Percentiles rank a stretch among this genome's conserved stretches.
Conservation (phyloP, 306 rosid genomes). For the Gillenia trifoliata region DNA sequence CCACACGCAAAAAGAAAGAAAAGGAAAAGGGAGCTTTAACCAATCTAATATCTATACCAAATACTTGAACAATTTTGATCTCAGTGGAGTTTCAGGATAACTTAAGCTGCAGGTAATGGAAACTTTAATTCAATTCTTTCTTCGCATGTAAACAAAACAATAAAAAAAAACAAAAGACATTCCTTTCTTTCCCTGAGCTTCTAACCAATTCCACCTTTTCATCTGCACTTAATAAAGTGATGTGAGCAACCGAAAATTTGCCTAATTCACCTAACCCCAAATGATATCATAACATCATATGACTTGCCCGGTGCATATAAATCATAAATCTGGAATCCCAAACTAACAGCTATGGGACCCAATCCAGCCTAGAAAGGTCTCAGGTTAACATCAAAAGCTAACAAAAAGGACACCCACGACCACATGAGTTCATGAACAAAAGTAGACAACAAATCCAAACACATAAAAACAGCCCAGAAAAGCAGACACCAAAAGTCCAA, state of each 20-base stretch:
- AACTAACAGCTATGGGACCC: constrained; percentile 37
- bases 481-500: constrained; percentile 5
- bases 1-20: background rate
- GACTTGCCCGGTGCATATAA: constrained; percentile 15
- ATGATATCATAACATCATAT: constrained; percentile 14
- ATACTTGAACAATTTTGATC: background rate
- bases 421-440: constrained; percentile 2
- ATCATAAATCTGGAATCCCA: constrained; percentile 16
- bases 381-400: constrained; percentile 30
- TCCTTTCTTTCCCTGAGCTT: constrained; percentile 10
- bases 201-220: background rate
- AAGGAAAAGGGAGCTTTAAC: background rate
- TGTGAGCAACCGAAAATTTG: constrained; percentile 19
- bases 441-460: constrained; percentile 8
- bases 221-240: constrained; percentile 6
- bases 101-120: background rate
- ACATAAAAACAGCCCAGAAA: constrained; percentile 14
- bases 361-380: constrained; percentile 33
- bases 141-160: constrained; percentile 4
- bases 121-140: constrained; percentile 9
- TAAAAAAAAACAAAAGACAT: background rate
- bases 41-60: background rate
- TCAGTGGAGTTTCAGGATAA: background rate
- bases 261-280: constrained; percentile 16
- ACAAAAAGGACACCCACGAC: constrained; percentile 20